Percentiles rank a stretch among this genome's conserved stretches.
Conservation (phyloP, 108 stramenopile species). For the Nitzschia putrida region DNA sequence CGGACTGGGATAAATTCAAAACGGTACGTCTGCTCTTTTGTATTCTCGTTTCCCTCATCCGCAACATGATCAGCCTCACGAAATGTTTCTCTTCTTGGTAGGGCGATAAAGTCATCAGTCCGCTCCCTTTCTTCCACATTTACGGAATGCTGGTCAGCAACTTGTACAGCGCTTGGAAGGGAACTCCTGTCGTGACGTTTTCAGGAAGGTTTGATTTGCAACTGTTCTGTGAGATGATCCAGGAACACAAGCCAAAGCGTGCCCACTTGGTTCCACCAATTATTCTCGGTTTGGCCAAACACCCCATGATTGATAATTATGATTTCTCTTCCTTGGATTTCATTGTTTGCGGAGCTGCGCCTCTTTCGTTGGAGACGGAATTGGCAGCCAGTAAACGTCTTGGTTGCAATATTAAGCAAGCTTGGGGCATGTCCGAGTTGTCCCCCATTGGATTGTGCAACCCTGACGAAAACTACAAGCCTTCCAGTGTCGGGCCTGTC, state of each 20-base stretch:
- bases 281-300: slow-evolving; percentile 70
- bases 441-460: slow-evolving; percentile 67
- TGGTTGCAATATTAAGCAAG: slow-evolving; percentile 70
- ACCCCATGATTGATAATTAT: slow-evolving; percentile 81
- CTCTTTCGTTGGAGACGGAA: slow-evolving; percentile 74
- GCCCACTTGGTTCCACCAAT: slow-evolving; percentile 92
- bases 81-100: no score
- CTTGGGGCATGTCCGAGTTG: slow-evolving; percentile 89
- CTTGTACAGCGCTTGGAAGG: slow-evolving; percentile 68
- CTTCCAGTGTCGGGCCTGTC: slow-evolving; percentile 64
- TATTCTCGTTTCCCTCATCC: not conserved
- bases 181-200: slow-evolving; percentile 69
- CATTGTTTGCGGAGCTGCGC: slow-evolving; percentile 84
- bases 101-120: slow-evolving; percentile 69
- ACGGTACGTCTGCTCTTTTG: no score
- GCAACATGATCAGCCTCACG: no score
- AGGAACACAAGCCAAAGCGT: slow-evolving; percentile 63
- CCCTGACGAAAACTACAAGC: slow-evolving; percentile 51
- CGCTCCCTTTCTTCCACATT: slow-evolving; percentile 93
- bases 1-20: no score
- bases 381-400: slow-evolving; percentile 62
- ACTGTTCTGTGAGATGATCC: slow-evolving; percentile 68
- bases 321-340: slow-evolving; percentile 59
- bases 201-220: slow-evolving; percentile 80
- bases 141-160: slow-evolving; percentile 74